Evolutionary conservation across 2,329 filamentous ascomycete species (phyloP).

Genomic region (Sclerotinia spermophila): DNA sequence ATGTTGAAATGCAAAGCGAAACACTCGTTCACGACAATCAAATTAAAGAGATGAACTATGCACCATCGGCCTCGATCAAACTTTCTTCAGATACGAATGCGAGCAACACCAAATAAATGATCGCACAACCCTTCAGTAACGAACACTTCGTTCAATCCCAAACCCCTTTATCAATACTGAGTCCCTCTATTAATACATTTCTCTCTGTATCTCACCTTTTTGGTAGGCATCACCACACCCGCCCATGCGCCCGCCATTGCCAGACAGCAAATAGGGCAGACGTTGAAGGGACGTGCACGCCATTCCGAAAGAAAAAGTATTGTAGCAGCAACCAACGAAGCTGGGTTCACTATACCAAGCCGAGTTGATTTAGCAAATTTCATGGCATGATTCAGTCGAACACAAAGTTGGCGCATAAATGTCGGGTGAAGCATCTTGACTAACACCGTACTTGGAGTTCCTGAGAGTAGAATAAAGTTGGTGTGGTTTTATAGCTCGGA

Average conservation of each 20-base stretch:
- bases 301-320: neutral
- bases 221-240: neutral
- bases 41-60: neutral
- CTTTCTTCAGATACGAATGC: too few relatives aligned
- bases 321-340: neutral
- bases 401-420: neutral
- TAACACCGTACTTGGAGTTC: neutral
- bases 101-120: too few relatives aligned
- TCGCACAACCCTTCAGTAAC: neutral
- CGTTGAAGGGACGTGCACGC: fast-evolving
- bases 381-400: neutral
- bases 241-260: neutral
- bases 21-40: neutral
- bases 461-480: neutral
- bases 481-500: neutral
- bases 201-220: neutral
- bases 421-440: neutral
- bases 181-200: neutral
- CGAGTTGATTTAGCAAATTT: neutral
- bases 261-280: neutral
- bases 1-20: neutral
- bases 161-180: neutral
- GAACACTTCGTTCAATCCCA: neutral
- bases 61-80: neutral
- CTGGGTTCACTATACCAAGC: neutral